Conservation (phyloP, 192 early-diverging fungal genomes). For the Backusella circina region DNA sequence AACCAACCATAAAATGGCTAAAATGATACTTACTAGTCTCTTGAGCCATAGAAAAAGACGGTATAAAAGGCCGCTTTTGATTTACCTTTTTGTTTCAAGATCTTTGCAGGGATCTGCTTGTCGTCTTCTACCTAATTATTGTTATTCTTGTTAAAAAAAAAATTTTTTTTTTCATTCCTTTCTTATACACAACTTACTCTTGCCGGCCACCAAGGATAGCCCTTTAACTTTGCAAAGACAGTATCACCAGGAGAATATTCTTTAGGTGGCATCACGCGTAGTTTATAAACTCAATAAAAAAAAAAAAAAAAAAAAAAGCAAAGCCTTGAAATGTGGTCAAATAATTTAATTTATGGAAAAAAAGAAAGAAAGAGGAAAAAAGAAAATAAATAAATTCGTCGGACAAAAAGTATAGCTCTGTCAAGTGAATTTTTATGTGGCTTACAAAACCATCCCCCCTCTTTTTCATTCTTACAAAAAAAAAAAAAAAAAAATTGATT, state of each 20-base stretch:
- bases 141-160: background rate
- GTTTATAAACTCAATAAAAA: background rate
- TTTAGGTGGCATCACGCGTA: background rate
- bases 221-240: constrained; percentile 58
- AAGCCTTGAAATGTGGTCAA: background rate
- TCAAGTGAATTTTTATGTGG: background rate
- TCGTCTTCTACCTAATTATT: constrained; percentile 38
- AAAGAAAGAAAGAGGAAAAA: constrained; percentile 1
- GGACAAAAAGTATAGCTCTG: background rate
- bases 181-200: constrained; percentile 39
- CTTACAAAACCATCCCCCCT: too few species aligned
- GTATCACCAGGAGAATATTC: constrained; percentile 46
- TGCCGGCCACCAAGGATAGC: constrained; percentile 63
- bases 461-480: background rate
- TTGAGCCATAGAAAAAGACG: constrained; percentile 41
- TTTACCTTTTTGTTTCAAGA: constrained; percentile 39
- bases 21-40: constrained; percentile 46
- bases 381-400: constrained; percentile 3
- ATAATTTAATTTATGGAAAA: background rate
- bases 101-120: constrained; percentile 26
- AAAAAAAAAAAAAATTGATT: background rate
- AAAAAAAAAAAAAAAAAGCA: background rate
- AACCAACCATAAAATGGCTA: too few species aligned
- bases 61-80: constrained; percentile 32
- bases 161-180: background rate